A percentile compares a stretch with the other conserved stretches of the same genome.
phyloP scores from a whole-genome alignment of 2,329 filamentous ascomycete genomes.

The Ilyonectria destructans region DNA sequence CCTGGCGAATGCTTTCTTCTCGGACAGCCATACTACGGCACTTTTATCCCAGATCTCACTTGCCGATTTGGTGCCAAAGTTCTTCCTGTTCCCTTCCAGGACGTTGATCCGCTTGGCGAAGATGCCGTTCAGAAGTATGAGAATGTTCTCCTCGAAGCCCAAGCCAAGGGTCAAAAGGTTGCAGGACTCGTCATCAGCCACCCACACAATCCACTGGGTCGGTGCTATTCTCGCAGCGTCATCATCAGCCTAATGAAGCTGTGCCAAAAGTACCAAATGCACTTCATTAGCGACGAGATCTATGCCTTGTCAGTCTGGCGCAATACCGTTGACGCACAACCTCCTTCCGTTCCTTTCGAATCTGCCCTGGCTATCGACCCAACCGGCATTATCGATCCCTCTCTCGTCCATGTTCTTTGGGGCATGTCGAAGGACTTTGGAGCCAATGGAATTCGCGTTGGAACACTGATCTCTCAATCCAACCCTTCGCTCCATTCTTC shows the following conservation, averaged over 20 bases:
- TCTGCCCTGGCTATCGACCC: constrained; percentile 64
- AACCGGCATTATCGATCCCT: constrained; percentile 62
- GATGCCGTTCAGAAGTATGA: constrained; percentile 63
- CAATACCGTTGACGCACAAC: constrained; percentile 53
- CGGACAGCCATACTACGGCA: constrained; percentile 64
- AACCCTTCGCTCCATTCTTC: constrained; percentile 59
- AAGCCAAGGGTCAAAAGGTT: constrained; percentile 59
- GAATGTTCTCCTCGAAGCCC: constrained; percentile 57
- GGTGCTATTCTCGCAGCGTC: constrained; percentile 61
- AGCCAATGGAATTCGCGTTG: constrained; percentile 69
- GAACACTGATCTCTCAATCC: constrained; percentile 65
- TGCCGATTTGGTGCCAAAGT: constrained; percentile 60
- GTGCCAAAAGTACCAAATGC: constrained; percentile 64
- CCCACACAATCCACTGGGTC: constrained; percentile 68
- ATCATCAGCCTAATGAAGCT: constrained; percentile 62
- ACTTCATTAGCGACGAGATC: constrained; percentile 67
- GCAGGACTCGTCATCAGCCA: constrained; percentile 66
- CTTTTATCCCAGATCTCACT: constrained; percentile 63
- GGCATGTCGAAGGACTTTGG: constrained; percentile 69
- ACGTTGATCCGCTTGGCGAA: constrained; percentile 60
- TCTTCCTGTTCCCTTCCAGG: constrained; percentile 61
- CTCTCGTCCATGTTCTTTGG: constrained; percentile 67
- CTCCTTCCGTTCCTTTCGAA: constrained; percentile 57
- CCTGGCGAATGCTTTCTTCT: constrained; percentile 60
- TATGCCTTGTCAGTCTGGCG: constrained; percentile 69